Conservation (phyloP, 139 green algal species). For the Chlorella sp. region DNA sequence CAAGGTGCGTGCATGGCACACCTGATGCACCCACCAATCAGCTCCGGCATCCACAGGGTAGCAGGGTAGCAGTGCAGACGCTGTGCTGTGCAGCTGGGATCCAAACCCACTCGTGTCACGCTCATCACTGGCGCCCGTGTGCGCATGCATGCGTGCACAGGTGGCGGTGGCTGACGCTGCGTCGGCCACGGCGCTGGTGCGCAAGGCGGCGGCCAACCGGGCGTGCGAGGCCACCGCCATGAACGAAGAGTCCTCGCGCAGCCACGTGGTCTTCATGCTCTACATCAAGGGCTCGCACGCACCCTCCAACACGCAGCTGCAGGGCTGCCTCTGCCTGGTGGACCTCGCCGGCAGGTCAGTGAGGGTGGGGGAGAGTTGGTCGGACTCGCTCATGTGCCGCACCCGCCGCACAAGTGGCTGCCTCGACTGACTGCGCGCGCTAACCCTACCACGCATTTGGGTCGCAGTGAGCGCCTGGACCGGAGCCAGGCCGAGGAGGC, state of each 20-base stretch:
- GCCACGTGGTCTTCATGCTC: conserved; percentile 94
- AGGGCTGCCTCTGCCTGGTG: conserved; percentile 85
- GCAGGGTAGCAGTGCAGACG: no score
- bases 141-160: not conserved
- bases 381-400: not conserved
- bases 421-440: not conserved
- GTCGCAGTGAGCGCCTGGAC: conserved; percentile 73
- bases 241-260: conserved; percentile 84
- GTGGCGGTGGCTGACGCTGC: conserved; percentile 56
- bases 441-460: not conserved
- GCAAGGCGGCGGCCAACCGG: conserved; percentile 51
- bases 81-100: no score
- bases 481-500: conserved; percentile 67
- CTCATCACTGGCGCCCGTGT: no score
- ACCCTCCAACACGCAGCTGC: conserved; percentile 49
- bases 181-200: conserved; percentile 57
- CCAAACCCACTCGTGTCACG: no score
- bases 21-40: not conserved
- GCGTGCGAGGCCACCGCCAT: conserved; percentile 85
- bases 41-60: not conserved
- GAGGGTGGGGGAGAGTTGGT: not conserved
- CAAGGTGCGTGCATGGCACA: conserved; percentile 13
- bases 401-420: no score
- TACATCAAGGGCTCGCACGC: conserved; percentile 82
- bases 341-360: conserved; percentile 82